phyloP scores from a whole-genome alignment of 257 asterid genomes.

The Echium plantagineum region DNA sequence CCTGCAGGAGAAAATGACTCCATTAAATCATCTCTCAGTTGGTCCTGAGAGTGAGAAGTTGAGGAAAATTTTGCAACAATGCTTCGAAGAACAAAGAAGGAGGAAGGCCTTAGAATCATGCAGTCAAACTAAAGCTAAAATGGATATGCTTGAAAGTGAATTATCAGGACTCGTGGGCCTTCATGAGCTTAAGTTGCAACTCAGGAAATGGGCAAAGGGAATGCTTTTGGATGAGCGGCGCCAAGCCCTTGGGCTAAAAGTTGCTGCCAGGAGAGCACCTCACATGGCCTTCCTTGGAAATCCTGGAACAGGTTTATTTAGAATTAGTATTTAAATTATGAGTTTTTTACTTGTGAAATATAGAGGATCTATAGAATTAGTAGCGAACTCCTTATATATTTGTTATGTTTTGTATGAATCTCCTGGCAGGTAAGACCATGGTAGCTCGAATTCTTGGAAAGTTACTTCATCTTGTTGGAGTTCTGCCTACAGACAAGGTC shows the following conservation, averaged over 20 bases:
- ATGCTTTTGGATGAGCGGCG: slow-evolving; percentile 92
- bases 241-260: slow-evolving; percentile 66
- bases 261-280: slow-evolving; percentile 81
- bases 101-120: slow-evolving; percentile 83
- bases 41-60: slow-evolving; percentile 66
- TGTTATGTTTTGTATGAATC: slow-evolving; percentile 1
- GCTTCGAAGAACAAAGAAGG: slow-evolving; percentile 74
- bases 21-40: slow-evolving; percentile 75
- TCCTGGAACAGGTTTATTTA: slow-evolving; percentile 77
- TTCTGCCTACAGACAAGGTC: slow-evolving; percentile 66
- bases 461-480: slow-evolving; percentile 75
- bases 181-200: slow-evolving; percentile 57
- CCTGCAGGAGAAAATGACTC: slow-evolving; percentile 87
- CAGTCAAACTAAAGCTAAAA: slow-evolving; percentile 65
- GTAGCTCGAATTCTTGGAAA: slow-evolving; percentile 81
- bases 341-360: no score
- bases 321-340: neutral
- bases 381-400: neutral
- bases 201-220: slow-evolving; percentile 89
- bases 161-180: slow-evolving; percentile 63
- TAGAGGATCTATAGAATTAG: no score
- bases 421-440: slow-evolving; percentile 66
- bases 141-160: slow-evolving; percentile 75
- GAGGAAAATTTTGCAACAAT: slow-evolving; percentile 48
- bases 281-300: slow-evolving; percentile 98